Percentiles rank a stretch among this genome's conserved stretches.
These are phyloP conservation scores for Hymenoscyphus albidus DNA, from an alignment of 2,329 filamentous ascomycete species.

Conservation along the genomic window DNA sequence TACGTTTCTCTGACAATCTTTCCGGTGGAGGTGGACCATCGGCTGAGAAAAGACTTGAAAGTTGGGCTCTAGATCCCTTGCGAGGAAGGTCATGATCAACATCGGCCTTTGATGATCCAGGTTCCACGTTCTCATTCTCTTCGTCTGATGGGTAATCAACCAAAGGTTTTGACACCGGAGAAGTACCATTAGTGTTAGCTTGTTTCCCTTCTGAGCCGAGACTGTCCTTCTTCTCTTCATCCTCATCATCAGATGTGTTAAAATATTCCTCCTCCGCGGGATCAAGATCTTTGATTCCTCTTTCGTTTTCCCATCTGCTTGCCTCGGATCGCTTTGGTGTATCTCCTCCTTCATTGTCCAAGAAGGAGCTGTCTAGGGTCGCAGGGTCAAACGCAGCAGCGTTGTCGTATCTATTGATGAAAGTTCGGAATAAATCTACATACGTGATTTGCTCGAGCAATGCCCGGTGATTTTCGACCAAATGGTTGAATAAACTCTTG, in stretches of 20 bases:
- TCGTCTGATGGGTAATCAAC: conserved; percentile 95
- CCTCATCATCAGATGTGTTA: conserved; percentile 82
- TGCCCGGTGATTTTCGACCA: conserved; percentile 81
- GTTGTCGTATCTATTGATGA: conserved; percentile 76
- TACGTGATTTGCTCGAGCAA: conserved; percentile 73
- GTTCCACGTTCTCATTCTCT: conserved; percentile 65
- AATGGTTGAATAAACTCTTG: conserved; percentile 75
- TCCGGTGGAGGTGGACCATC: conserved; percentile 58
- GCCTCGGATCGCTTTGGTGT: conserved; percentile 41
- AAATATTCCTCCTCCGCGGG: conserved; percentile 90
- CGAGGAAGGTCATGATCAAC: conserved; percentile 19
- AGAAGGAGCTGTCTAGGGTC: conserved; percentile 64
- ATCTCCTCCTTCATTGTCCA: conserved; percentile 62
- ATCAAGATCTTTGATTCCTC: conserved; percentile 75
- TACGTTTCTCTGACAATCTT: conserved; percentile 80
- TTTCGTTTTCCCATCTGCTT: conserved; percentile 59
- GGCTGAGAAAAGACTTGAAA: conserved; percentile 22
- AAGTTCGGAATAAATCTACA: conserved; percentile 75
- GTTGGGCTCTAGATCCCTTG: conserved; percentile 14
- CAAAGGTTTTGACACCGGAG: conserved; percentile 63
- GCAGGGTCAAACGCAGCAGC: conserved; percentile 60
- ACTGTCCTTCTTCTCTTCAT: conserved; percentile 47
- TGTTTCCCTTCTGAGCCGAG: conserved; percentile 39
- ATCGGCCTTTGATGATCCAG: conserved; percentile 35
- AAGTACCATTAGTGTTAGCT: conserved; percentile 55